These are phyloP conservation scores for Diversispora epigaea DNA, from an alignment of 192 early-diverging fungal species.

Conservation along the genomic window DNA sequence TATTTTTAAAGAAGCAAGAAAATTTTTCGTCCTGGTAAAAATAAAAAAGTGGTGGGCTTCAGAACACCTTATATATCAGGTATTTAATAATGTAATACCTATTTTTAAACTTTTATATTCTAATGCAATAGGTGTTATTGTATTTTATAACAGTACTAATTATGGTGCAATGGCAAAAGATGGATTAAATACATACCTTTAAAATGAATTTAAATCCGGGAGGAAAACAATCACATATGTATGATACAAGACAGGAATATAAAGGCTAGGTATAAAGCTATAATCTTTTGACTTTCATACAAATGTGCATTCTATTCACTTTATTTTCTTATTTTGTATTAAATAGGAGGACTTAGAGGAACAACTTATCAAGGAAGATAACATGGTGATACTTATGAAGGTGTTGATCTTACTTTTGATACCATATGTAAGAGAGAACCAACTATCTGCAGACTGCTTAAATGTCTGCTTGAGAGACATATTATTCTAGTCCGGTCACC, in stretches of 20 bases:
- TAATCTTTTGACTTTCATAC: not conserved
- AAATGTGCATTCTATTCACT: constrained; percentile 10
- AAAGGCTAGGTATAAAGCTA: constrained; percentile 3
- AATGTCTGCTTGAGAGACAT: constrained; percentile 18
- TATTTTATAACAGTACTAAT: too few relatives aligned
- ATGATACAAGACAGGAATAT: constrained; percentile 21
- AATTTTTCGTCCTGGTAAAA: too few relatives aligned
- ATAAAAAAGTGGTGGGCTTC: too few relatives aligned
- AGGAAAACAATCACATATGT: too few relatives aligned
- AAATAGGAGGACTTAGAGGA: constrained; percentile 7
- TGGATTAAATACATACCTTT: too few relatives aligned
- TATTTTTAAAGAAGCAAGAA: too few relatives aligned
- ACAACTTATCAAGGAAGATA: not conserved
- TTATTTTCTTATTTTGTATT: not conserved
- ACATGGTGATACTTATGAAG: not conserved
- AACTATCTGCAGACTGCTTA: constrained; percentile 27
- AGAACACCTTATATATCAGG: too few relatives aligned
- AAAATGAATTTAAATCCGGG: too few relatives aligned
- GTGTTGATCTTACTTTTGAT: constrained; percentile 6
- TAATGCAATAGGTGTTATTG: too few relatives aligned
- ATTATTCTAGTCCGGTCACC: constrained; percentile 22
- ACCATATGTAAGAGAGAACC: constrained; percentile 17
- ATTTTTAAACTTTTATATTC: too few relatives aligned
- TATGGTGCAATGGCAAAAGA: too few relatives aligned
- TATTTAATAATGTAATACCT: too few relatives aligned